phyloP scores from a whole-genome alignment of 2,329 filamentous ascomycete genomes.

The Sporothrix pallida region DNA sequence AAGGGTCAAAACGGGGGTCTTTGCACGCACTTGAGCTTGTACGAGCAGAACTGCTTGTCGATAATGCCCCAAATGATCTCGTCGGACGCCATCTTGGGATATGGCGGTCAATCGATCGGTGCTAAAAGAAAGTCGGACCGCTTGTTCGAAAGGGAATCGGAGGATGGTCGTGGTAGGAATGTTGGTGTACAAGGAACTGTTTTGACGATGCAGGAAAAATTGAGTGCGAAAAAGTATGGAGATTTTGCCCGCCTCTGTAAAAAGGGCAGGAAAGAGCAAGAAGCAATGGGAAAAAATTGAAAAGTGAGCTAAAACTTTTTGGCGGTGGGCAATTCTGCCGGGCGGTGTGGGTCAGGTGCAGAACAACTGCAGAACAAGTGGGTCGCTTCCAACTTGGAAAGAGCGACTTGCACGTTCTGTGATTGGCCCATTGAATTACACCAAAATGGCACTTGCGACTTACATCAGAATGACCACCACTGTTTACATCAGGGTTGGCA shows the following conservation, averaged over 20 bases:
- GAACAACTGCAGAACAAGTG: background rate
- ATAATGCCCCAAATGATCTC: constrained; percentile 98
- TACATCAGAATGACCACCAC: background rate
- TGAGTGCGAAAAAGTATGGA: background rate
- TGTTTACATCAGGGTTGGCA: background rate
- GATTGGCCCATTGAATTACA: constrained; percentile 5
- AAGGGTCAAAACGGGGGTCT: background rate
- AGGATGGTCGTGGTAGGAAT: background rate
- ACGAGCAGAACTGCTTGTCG: constrained; percentile 92
- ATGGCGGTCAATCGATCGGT: background rate
- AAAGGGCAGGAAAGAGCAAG: background rate
- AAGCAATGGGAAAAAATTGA: constrained; percentile 11
- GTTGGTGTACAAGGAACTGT: background rate
- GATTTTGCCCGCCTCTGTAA: background rate
- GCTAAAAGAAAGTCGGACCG: background rate
- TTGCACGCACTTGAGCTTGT: constrained; percentile 79
- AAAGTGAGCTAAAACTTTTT: constrained; percentile 31
- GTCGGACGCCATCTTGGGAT: constrained; percentile 77
- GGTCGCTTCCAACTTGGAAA: background rate
- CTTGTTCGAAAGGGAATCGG: background rate
- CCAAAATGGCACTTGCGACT: background rate
- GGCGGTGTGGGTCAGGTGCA: constrained; percentile 4
- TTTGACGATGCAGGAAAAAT: background rate
- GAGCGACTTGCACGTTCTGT: background rate
- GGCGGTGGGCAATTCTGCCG: constrained; percentile 27